Evolutionary conservation across 495 filamentous ascomycete species (phyloP).

Genomic region (Glarea lozoyensis): DNA sequence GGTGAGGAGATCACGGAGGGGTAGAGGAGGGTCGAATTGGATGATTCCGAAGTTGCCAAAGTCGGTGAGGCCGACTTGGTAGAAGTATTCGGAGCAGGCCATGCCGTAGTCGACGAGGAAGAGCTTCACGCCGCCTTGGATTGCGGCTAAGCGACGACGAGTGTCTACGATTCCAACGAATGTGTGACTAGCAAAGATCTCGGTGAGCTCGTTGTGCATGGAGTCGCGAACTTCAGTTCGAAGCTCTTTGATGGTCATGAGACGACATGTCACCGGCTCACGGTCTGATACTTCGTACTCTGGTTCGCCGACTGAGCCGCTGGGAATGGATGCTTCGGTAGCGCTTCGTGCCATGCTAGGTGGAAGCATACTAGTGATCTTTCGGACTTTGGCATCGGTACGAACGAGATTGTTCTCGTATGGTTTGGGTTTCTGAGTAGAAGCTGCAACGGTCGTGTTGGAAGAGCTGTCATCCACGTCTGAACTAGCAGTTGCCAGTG

Average conservation of each 20-base stretch:
- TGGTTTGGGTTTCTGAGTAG: slow-evolving; percentile 45
- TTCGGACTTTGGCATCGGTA: slow-evolving; percentile 82
- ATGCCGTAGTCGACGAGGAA: slow-evolving; percentile 93
- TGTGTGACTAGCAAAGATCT: slow-evolving; percentile 80
- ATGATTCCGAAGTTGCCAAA: slow-evolving; percentile 93
- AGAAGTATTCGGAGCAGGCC: slow-evolving; percentile 85
- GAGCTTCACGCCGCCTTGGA: slow-evolving; percentile 88
- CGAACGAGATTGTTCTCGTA: slow-evolving; percentile 87
- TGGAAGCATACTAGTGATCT: slow-evolving; percentile 91
- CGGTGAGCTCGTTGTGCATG: slow-evolving; percentile 85
- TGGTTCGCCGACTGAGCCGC: slow-evolving; percentile 23
- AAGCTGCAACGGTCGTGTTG: slow-evolving; percentile 16
- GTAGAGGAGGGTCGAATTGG: slow-evolving; percentile 65
- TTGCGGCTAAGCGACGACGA: slow-evolving; percentile 74
- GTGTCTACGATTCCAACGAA: slow-evolving; percentile 94
- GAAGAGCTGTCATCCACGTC: slow-evolving; percentile 21
- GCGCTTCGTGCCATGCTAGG: slow-evolving; percentile 19
- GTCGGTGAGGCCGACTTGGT: slow-evolving; percentile 91
- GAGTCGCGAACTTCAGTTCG: slow-evolving; percentile 70
- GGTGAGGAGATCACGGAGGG: slow-evolving; percentile 57
- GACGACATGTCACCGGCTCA: slow-evolving; percentile 55
- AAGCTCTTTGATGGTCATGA: slow-evolving; percentile 74
- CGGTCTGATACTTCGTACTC: slow-evolving; percentile 66
- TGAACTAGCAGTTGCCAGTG: slow-evolving; percentile 25
- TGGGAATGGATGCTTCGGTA: slow-evolving; percentile 10